Percentiles rank a stretch among this genome's conserved stretches.
Evolutionary conservation across 2,329 filamentous ascomycete species (phyloP).

Genomic region (Ophiostoma tasmaniense): DNA sequence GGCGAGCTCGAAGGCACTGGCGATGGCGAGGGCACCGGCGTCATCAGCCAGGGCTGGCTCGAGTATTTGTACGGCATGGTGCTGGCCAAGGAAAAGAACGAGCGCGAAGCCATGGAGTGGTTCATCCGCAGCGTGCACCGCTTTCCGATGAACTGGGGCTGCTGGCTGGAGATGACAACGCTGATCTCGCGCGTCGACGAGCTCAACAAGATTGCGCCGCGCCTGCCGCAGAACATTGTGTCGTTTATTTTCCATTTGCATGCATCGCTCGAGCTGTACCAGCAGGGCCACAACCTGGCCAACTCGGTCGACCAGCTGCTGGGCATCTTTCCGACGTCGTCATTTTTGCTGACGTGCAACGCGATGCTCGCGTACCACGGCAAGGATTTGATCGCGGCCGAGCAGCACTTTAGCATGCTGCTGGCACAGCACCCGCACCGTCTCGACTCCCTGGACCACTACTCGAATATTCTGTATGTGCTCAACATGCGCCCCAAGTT

Average conservation of each 20-base stretch:
- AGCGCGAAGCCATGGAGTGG: slow-evolving; percentile 73
- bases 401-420: slow-evolving; percentile 65
- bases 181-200: slow-evolving; percentile 74
- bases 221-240: slow-evolving; percentile 82
- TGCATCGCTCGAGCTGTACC: slow-evolving; percentile 84
- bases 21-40: slow-evolving; percentile 23
- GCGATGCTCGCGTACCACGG: slow-evolving; percentile 85
- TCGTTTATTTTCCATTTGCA: slow-evolving; percentile 90
- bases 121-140: slow-evolving; percentile 81
- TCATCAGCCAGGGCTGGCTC: slow-evolving; percentile 78
- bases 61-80: slow-evolving; percentile 91
- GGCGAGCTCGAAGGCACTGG: slow-evolving; percentile 37
- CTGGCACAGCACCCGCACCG: slow-evolving; percentile 66
- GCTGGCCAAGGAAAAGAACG: slow-evolving; percentile 82
- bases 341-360: slow-evolving; percentile 83
- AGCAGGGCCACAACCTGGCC: slow-evolving; percentile 67
- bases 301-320: slow-evolving; percentile 69
- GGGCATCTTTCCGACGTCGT: slow-evolving; percentile 74
- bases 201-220: slow-evolving; percentile 62
- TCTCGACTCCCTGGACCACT: slow-evolving; percentile 86
- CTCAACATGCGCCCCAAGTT: slow-evolving; percentile 81
- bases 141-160: slow-evolving; percentile 94
- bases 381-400: slow-evolving; percentile 64
- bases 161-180: slow-evolving; percentile 85
- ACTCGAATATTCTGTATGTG: slow-evolving; percentile 95